Base-by-base conservation (phyloP, 2,329 filamentous ascomycete species). In the Septoria linicola region DNA sequence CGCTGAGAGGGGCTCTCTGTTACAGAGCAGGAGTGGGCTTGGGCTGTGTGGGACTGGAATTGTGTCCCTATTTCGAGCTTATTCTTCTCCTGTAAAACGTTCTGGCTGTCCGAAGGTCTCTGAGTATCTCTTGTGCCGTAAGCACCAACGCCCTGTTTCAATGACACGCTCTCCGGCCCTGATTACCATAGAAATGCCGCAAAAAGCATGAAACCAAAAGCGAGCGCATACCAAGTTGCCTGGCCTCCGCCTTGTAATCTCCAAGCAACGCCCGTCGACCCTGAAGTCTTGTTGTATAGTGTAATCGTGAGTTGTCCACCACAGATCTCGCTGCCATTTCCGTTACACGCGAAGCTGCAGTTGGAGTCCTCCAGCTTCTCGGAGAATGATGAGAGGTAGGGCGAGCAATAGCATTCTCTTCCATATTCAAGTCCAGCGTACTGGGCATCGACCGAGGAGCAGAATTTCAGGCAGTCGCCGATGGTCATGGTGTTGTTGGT, bases 361-460 rank as follows among this genome's bases (percentile, higher is more conserved):
- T 37, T 27, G 2, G 68, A 67, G 14, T 82, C 79, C 23, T 71
- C 60, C 8, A 81, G 64, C 54, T 73, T 72, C 8, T 61, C 64
- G 13, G 78, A 73, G 19, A 80, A 71, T 7, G 68, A 65, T 7
- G 73, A 74, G n/a, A 84, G 60, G 40, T 69, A 69, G 14, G 75
- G 69, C 17, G 77, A 73, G 65, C 82, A 84, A 75, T 79, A 84
- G 72, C 81, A 84, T 69, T 83, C 80, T 48, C 79, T 80, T 27
- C 57, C 60, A 66, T 76, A 82, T 68, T 83, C 78, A 34, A 83
- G 61, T 2, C 80, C 80, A 2, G 79, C 80, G 61, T 76, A 80
- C 47, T 68, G 67, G 10, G 65, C 68, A 30, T 61, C 62, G 5
- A 30, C 34, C 43, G 54, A 60, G n/a, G 65, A 58, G 68, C 80